Base-by-base conservation (phyloP, 139 green algal genomes). In the Tetratostichococcus sp. region DNA sequence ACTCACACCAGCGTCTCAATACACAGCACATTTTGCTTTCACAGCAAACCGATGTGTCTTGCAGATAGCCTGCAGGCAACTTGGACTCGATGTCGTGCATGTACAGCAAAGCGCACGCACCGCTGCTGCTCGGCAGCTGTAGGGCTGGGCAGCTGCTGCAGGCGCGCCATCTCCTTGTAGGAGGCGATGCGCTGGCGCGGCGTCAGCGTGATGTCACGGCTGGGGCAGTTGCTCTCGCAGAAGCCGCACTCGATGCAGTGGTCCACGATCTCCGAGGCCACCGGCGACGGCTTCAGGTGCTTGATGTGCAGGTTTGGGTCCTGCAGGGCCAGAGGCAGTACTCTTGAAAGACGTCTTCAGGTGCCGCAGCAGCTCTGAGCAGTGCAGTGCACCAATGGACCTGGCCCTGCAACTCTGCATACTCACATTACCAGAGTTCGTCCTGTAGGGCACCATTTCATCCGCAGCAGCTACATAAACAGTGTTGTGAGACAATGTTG, bases 161-260 rank as follows among this genome's bases (percentile, higher is more conserved):
- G 85, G 57, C 94, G 90, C 72, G 74, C 81, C 74, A 98, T 93
- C 89, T 98, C 95, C 59, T 92, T 88, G 84, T 89, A 97, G 6
- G 90, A 86, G 14, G 93, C 91, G 83, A 98, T 97, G 84, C 94
- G 91, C 88, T 98, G 93, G 50, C 94, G 88, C 14, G 95, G 95
- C 14, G 95, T 98, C 43, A 98, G 86, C 1, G 91, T 95, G 67
- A 97, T 66, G 82, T 98, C 95, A 30, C 84, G 82, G 39, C 85
- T 92, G 66, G 95, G 95, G 92, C 95, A 98, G 87, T 98, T 98
- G 82, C 79, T 92, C 88, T 98, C 95, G 80, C 95, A 98, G 87
- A 98, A 98, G 65, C 95, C 95, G 85, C 95, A 98, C 90, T 98
- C 95, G 76, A 98, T 98, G 92, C 95, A 98, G 75, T 81, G 86